Percentiles rank a stretch among this genome's conserved stretches.
Evolutionary conservation across 2,329 filamentous ascomycete genomes (phyloP).

Genomic region (Orbilia blumenaviensis): DNA sequence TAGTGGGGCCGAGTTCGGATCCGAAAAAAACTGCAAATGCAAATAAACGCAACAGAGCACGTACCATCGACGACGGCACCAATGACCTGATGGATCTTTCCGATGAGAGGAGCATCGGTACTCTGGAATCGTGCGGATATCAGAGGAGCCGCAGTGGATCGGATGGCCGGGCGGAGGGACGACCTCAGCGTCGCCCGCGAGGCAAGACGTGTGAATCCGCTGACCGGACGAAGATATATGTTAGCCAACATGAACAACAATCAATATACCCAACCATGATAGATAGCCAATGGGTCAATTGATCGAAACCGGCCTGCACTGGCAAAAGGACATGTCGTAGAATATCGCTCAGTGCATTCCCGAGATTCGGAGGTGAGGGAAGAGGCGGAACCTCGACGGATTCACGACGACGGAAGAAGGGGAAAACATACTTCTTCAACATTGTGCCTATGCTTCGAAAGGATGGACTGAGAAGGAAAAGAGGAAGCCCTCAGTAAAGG

Average conservation of each 20-base stretch:
- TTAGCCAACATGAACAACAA: constrained; percentile 20
- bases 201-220: constrained; percentile 71
- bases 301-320: constrained; percentile 1
- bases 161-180: constrained; percentile 68
- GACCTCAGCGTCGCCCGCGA: constrained; percentile 57
- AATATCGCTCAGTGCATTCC: constrained; percentile 23
- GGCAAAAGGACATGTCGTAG: not conserved
- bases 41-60: constrained; percentile 62
- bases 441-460: constrained; percentile 66
- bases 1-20: constrained; percentile 33
- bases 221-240: constrained; percentile 58
- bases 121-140: constrained; percentile 71
- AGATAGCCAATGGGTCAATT: not conserved
- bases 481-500: constrained; percentile 59
- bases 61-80: constrained; percentile 98
- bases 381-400: not conserved
- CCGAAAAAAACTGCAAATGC: constrained; percentile 26
- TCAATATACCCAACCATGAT: not conserved
- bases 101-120: constrained; percentile 68
- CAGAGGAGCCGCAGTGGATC: constrained; percentile 66
- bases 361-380: constrained; percentile 31
- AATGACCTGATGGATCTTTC: constrained; percentile 83
- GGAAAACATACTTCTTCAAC: constrained; percentile 69
- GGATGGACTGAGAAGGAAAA: constrained; percentile 58
- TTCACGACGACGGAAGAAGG: constrained; percentile 5